phyloP scores from a whole-genome alignment of 2,329 filamentous ascomycete species.

The Alternaria longipes region DNA sequence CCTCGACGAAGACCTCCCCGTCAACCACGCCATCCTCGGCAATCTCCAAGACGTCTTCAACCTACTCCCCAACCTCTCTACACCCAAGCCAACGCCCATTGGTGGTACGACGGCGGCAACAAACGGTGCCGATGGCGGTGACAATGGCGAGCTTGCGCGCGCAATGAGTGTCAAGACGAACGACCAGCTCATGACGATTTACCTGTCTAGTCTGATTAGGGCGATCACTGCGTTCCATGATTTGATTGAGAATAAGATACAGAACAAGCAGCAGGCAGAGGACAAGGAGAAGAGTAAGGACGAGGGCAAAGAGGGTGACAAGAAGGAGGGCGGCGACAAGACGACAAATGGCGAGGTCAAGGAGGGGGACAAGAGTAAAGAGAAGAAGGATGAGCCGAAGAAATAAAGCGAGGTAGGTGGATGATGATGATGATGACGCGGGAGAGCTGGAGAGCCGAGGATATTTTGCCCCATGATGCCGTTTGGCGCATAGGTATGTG shows the following conservation, averaged over 20 bases:
- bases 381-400: slow-evolving; percentile 63
- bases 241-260: slow-evolving; percentile 99
- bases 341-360: slow-evolving; percentile 54
- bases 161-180: slow-evolving; percentile 99
- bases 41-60: slow-evolving; percentile 99
- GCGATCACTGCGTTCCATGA: slow-evolving; percentile 99
- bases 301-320: slow-evolving; percentile 70
- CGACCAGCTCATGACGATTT: slow-evolving; percentile 98
- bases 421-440: no score
- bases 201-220: slow-evolving; percentile 93
- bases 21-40: slow-evolving; percentile 96
- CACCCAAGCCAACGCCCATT: slow-evolving; percentile 71
- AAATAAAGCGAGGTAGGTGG: slow-evolving; percentile 56
- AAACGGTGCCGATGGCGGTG: slow-evolving; percentile 54
- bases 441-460: slow-evolving; percentile 51
- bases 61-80: slow-evolving; percentile 92
- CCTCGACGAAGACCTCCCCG: slow-evolving; percentile 86
- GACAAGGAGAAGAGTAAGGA: slow-evolving; percentile 82
- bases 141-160: slow-evolving; percentile 87
- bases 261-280: slow-evolving; percentile 96
- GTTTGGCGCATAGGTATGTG: no score
- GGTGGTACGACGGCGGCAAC: slow-evolving; percentile 38
- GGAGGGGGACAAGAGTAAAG: slow-evolving; percentile 64
- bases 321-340: slow-evolving; percentile 66
- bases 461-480: not conserved